phyloP scores from a whole-genome alignment of 2,329 filamentous ascomycete species.

The Scytalidium lignicola region DNA sequence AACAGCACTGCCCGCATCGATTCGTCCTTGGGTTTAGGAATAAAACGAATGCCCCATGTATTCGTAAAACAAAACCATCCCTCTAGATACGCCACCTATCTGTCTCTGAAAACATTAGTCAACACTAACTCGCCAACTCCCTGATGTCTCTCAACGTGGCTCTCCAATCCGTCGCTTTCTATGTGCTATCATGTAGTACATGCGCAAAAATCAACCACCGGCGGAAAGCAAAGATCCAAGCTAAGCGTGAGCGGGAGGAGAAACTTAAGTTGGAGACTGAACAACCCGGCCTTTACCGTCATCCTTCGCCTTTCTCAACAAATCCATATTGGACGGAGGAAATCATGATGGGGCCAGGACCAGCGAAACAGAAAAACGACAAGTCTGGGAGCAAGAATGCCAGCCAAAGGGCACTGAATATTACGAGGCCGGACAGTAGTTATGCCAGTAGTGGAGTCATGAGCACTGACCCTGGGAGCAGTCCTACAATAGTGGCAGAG shows the following conservation, averaged over 20 bases:
- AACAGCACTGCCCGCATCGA: neutral
- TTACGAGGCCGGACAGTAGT: slow-evolving; percentile 51
- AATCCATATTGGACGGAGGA: slow-evolving; percentile 89
- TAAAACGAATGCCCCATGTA: neutral
- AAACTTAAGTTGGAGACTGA: slow-evolving; percentile 61
- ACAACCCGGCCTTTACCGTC: slow-evolving; percentile 69
- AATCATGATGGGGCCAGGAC: slow-evolving; percentile 73
- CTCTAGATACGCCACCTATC: neutral
- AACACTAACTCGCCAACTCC: neutral
- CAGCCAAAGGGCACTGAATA: slow-evolving; percentile 56
- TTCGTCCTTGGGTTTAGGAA: neutral
- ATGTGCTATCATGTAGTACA: slow-evolving; percentile 71
- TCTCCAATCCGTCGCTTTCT: slow-evolving; percentile 73
- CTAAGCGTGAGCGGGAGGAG: slow-evolving; percentile 61
- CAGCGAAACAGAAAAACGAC: slow-evolving; percentile 56
- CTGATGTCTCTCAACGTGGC: slow-evolving; percentile 51
- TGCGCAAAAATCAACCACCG: slow-evolving; percentile 68
- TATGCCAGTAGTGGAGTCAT: slow-evolving; percentile 30
- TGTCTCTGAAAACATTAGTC: neutral
- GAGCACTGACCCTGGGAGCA: slow-evolving; percentile 32
- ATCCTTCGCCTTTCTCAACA: slow-evolving; percentile 77
- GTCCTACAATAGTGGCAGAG: slow-evolving; percentile 42
- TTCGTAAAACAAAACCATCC: neutral
- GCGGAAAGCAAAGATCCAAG: slow-evolving; percentile 65
- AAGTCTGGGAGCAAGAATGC: slow-evolving; percentile 46